These are phyloP conservation scores for Eimeria acervulina DNA, from an alignment of 169 alveolate genomes.

Conservation along the genomic window DNA sequence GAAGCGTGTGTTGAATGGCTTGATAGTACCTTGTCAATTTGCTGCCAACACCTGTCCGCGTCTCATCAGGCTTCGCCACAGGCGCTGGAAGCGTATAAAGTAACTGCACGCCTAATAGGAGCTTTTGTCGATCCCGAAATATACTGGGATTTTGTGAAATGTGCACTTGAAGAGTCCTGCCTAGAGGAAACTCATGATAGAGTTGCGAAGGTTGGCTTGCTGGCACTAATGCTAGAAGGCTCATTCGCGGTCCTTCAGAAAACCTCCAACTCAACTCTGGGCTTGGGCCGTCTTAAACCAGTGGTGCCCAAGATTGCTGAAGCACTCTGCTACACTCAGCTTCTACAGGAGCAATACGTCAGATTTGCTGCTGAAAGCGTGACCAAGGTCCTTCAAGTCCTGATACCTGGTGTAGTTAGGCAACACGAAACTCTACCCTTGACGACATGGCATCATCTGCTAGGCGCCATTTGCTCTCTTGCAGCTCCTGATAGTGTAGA, in stretches of 20 bases:
- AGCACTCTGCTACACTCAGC: neutral
- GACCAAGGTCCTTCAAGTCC: slow-evolving; percentile 44
- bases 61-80: neutral
- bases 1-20: slow-evolving; percentile 77
- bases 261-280: slow-evolving; percentile 7
- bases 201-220: slow-evolving; percentile 48
- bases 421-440: neutral
- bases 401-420: slow-evolving; percentile 5
- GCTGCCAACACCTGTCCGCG: slow-evolving; percentile 28
- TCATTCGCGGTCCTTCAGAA: slow-evolving; percentile 31
- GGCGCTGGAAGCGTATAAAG: slow-evolving; percentile 38
- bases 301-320: slow-evolving; percentile 51
- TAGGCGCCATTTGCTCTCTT: slow-evolving; percentile 20
- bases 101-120: slow-evolving; percentile 34
- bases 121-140: slow-evolving; percentile 44
- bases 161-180: neutral
- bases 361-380: slow-evolving; percentile 52
- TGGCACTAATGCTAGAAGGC: slow-evolving; percentile 66
- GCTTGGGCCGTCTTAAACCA: slow-evolving; percentile 55
- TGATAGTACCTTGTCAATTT: slow-evolving; percentile 28
- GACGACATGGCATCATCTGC: slow-evolving; percentile 9
- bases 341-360: slow-evolving; percentile 39
- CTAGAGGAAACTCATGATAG: neutral
- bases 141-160: slow-evolving; percentile 64
- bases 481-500: neutral